Conservation (phyloP, 2,329 filamentous ascomycete species). For the Setomelanomma holmii region DNA sequence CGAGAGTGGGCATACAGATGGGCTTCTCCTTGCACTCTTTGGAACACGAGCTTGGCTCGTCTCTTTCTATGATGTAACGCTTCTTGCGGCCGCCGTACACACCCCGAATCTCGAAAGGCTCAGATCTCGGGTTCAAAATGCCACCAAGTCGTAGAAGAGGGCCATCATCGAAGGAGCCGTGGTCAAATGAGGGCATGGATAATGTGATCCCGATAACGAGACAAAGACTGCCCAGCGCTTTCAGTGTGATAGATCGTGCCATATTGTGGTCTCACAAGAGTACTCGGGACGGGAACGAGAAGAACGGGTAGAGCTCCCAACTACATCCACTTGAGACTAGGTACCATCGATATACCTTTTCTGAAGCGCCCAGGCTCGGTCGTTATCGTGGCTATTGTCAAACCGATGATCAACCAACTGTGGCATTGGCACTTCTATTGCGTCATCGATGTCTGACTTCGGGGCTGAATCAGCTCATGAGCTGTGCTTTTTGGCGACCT, state of each 20-base stretch:
- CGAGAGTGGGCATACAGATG: constrained; percentile 3
- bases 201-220: not conserved
- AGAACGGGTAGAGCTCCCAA: too few species aligned
- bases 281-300: too few species aligned
- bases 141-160: constrained; percentile 4
- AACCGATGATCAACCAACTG: not conserved
- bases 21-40: constrained; percentile 6
- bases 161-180: constrained; percentile 7
- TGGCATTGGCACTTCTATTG: not conserved
- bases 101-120: constrained; percentile 5
- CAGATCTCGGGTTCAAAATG: not conserved
- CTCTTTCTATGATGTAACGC: constrained; percentile 11
- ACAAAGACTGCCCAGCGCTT: not conserved
- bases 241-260: not conserved
- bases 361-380: too few species aligned
- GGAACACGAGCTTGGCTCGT: not conserved
- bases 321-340: too few species aligned
- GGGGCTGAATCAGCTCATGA: not conserved
- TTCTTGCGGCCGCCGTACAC: constrained; percentile 10
- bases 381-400: too few species aligned
- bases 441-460: not conserved
- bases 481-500: not conserved
- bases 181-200: constrained; percentile 8
- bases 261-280: not conserved
- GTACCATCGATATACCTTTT: too few species aligned